Conservation (phyloP, 495 filamentous ascomycete species). For the Barbatosphaeria neglecta region DNA sequence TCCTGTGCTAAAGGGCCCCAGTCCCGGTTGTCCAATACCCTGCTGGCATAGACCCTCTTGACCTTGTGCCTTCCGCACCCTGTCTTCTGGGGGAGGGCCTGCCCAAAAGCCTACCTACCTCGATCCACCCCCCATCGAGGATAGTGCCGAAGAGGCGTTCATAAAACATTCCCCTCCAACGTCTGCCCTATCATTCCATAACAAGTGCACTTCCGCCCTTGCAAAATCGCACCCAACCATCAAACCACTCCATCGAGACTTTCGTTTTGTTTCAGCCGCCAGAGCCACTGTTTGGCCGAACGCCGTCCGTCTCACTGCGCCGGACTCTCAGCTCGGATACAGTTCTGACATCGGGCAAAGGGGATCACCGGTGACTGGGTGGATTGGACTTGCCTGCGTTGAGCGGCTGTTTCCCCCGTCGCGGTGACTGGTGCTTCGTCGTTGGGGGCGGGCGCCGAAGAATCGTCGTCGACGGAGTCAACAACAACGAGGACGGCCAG, state of each 20-base stretch:
- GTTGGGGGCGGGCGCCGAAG: not conserved
- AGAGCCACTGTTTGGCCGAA: not conserved
- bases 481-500: not conserved
- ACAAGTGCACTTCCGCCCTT: constrained; percentile 36
- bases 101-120: constrained; percentile 14
- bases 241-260: constrained; percentile 27
- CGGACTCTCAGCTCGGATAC: not conserved
- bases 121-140: constrained; percentile 25
- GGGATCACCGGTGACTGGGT: not conserved
- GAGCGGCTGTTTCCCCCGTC: not conserved
- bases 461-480: not conserved
- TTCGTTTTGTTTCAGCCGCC: constrained; percentile 12
- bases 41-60: constrained; percentile 22
- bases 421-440: not conserved
- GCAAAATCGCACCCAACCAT: constrained; percentile 28
- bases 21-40: constrained; percentile 29
- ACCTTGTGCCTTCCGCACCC: constrained; percentile 25
- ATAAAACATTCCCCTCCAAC: constrained; percentile 38
- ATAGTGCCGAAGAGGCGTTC: constrained; percentile 35
- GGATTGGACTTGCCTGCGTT: not conserved
- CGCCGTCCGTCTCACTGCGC: not conserved
- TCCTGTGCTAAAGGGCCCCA: constrained; percentile 25
- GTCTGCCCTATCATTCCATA: constrained; percentile 34
- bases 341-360: not conserved
- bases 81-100: constrained; percentile 5